Conservation (phyloP, 257 asterid genomes). For the Nyctanthes arbortristis region DNA sequence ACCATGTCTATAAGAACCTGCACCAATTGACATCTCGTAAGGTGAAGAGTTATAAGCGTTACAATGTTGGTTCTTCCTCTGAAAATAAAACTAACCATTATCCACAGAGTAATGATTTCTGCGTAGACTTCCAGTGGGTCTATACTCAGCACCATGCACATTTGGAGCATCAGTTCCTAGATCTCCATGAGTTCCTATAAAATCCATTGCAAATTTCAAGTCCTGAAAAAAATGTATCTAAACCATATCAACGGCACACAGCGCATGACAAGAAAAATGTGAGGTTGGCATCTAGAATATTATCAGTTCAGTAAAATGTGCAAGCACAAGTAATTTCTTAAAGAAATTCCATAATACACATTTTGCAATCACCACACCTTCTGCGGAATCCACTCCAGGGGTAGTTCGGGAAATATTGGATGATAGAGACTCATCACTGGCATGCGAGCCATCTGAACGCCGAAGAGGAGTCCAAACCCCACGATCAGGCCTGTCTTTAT, state of each 20-base stretch:
- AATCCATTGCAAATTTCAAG: not conserved
- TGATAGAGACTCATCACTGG: constrained; percentile 70
- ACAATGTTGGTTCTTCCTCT: constrained; percentile 3
- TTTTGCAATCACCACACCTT: constrained; percentile 45
- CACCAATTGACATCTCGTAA: constrained; percentile 24
- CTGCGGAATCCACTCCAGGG: constrained; percentile 55
- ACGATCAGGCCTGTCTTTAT: constrained; percentile 93
- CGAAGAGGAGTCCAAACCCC: constrained; percentile 97
- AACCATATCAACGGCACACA: constrained; percentile 6
- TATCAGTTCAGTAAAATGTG: constrained; percentile 11
- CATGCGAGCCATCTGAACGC: constrained; percentile 73
- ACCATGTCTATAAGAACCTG: constrained; percentile 76
- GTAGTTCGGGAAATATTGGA: constrained; percentile 63
- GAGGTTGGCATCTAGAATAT: constrained; percentile 14
- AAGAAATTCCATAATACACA: constrained; percentile 10
- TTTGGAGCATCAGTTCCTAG: constrained; percentile 40
- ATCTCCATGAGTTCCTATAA: constrained; percentile 58
- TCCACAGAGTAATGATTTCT: constrained; percentile 55
- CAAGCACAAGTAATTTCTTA: not conserved
- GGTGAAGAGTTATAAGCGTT: constrained; percentile 16
- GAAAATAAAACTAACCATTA: constrained; percentile 56
- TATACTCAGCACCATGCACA: constrained; percentile 58
- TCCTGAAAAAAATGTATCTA: constrained; percentile 9
- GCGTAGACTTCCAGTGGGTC: constrained; percentile 53
- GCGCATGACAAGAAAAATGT: not conserved